These are phyloP conservation scores for apple (Malus domestica) DNA, from an alignment of 306 rosid species.

Conservation along the genomic window ASM211411v1 NC_041800.1:8851001-8851500, in stretches of 20 bases:
- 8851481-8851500: neutral
- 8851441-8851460: too few relatives aligned
- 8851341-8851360: neutral
- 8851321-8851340: neutral
- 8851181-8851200: slow-evolving; percentile 43
- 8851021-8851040: slow-evolving; percentile 60
- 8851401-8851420: neutral
- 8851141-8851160: slow-evolving; percentile 48
- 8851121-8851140: slow-evolving; percentile 9
- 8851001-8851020: slow-evolving; percentile 58
- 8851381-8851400: neutral
- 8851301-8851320: too few relatives aligned
- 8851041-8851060: slow-evolving; percentile 29
- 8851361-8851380: neutral
- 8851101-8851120: slow-evolving; percentile 1
- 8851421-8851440: neutral
- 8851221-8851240: slow-evolving; percentile 1
- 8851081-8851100: slow-evolving; percentile 14
- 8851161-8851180: slow-evolving; percentile 50
- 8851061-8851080: slow-evolving; percentile 6
- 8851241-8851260: slow-evolving; percentile 18
- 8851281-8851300: slow-evolving; percentile 38
- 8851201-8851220: slow-evolving; percentile 21
- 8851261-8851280: slow-evolving; percentile 68
- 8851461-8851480: neutral